Base-by-base conservation (phyloP, 2,329 filamentous ascomycete species). In the Apiospora hydei region DNA sequence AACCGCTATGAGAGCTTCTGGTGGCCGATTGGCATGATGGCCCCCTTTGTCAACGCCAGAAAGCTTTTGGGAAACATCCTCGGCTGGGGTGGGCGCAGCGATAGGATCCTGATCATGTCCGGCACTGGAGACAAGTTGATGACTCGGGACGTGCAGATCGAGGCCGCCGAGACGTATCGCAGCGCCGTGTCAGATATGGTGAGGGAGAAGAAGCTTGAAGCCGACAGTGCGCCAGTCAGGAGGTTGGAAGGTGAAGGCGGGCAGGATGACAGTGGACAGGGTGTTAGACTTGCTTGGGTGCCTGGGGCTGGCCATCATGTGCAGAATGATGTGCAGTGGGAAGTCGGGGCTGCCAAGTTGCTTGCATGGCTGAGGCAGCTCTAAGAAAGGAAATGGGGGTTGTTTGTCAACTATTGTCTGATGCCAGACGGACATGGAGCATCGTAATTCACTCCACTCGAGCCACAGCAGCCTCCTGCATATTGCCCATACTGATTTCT, bases 291-390 rank as follows among this genome's bases (percentile, higher is more conserved):
- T 67, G 81, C 75, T 21, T 78, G 85, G 66, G 84, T 88, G 0
- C 79, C 82, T 3, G 83, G 82, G 3, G 81, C 85, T 4, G 87
- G 84, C 1, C 87, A 89, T 77, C 87, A 89, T 78, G 73, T 88
- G 64, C 86, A 88, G 76, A 88, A 89, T 71, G 86, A 89, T 75
- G 77, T 84, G 14, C 80, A 82, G 51, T 88, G 85, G 85, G 79
- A 86, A 70, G 77, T 82, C 2, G 87, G 86, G 0, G 86, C 85
- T 0, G 77, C 79, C 70, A 86, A 84, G 73, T 71, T 89, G 43
- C 74, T 85, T 30, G 76, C 75, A 0, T 89, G 86, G 76, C 80
- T 84, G 70, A 70, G 74, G 69, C 77, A 81, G 74, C 73, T 81
- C 2, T 81, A 72, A 71, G 34, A 1, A 7, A 11, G 30, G 5